phyloP scores from a whole-genome alignment of 257 asterid genomes.

The Nyctanthes arbortristis region DNA sequence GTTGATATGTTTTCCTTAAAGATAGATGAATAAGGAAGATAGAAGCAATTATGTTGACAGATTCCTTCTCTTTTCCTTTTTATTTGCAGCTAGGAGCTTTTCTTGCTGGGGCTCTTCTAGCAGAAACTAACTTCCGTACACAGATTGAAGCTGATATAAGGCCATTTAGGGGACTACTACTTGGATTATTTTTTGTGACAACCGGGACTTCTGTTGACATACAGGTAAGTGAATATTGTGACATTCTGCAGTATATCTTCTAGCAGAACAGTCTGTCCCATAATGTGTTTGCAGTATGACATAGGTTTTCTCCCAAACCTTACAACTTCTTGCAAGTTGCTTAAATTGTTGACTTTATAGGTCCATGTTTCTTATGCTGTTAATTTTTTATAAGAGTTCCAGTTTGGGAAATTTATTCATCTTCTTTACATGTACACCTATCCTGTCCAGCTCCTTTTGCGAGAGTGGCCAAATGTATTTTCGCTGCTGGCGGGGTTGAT shows the following conservation, averaged over 20 bases:
- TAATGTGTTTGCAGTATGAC: background rate
- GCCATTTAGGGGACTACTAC: slow-evolving; percentile 97
- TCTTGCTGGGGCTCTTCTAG: slow-evolving; percentile 92
- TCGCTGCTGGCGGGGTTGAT: slow-evolving; percentile 93
- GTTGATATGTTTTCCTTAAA: slow-evolving; percentile 44
- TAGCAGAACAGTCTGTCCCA: slow-evolving; percentile 1
- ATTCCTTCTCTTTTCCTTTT: slow-evolving; percentile 20
- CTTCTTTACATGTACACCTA: slow-evolving; percentile 18
- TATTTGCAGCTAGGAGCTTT: slow-evolving; percentile 91
- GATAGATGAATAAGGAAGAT: slow-evolving; percentile 14
- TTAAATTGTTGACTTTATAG: too few relatives aligned
- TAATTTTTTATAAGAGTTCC: background rate
- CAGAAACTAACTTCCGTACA: slow-evolving; percentile 96
- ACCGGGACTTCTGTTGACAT: slow-evolving; percentile 96
- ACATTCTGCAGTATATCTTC: background rate
- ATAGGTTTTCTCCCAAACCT: background rate
- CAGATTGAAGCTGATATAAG: slow-evolving; percentile 99
- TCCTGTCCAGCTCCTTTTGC: slow-evolving; percentile 79
- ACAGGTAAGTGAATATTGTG: slow-evolving; percentile 54
- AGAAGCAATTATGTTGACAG: slow-evolving; percentile 17
- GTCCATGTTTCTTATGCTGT: too few relatives aligned
- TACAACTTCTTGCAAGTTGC: slow-evolving; percentile 10
- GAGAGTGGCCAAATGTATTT: slow-evolving; percentile 98
- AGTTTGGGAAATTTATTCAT: slow-evolving; percentile 20
- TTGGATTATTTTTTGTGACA: slow-evolving; percentile 95